Base-by-base conservation (phyloP, 2,329 filamentous ascomycete genomes). In the Xylariaceae sp. region DNA sequence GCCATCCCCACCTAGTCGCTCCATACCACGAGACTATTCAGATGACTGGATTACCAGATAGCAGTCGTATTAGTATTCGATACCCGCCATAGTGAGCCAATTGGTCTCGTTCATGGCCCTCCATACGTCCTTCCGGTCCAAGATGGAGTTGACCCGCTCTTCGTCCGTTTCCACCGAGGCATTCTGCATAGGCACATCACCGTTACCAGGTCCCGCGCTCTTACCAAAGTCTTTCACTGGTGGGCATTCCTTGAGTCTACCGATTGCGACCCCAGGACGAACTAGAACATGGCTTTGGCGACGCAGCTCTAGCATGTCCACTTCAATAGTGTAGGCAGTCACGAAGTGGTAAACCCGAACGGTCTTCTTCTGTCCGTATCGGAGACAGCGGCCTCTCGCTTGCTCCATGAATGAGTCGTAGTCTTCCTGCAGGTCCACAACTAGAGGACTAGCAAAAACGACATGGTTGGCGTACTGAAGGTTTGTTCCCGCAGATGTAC, bases 331-430 rank as follows among this genome's bases (percentile, higher is more conserved):
- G 46, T 68, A 65, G 18, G 66, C 67, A 1, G 71, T 70, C 14
- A 75, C 65, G 26, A 78, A 73, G 55, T 78, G 74, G 50, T 76
- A 77, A 9, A 79, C 59, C 6, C 67, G 50, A 2, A 79, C 76
- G 1, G 52, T 48, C 50, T 71, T 73, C 12, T 42, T 54, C 69
- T 79, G 77, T 4, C 75, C 74, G n/a, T 69, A 65, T 2, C 77
- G 74, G 21, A 75, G 57, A 50, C 68, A 73, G 1, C 77, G 68
- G 0, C 76, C 77, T 46, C 64, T 66, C 1, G 77, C 76, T 61
- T 79, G 77, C 32, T 68, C 65, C 61, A 77, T 72, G 44, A 69
- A 71, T 44, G 68, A 66, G 7, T 72, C 65, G 46, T 70, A 76
- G 3, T 69, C 64, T 4, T 70, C 65, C 48, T 70, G 66, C 46